Conservation (phyloP, 306 rosid genomes). For the Spatholobus suberectus region DNA sequence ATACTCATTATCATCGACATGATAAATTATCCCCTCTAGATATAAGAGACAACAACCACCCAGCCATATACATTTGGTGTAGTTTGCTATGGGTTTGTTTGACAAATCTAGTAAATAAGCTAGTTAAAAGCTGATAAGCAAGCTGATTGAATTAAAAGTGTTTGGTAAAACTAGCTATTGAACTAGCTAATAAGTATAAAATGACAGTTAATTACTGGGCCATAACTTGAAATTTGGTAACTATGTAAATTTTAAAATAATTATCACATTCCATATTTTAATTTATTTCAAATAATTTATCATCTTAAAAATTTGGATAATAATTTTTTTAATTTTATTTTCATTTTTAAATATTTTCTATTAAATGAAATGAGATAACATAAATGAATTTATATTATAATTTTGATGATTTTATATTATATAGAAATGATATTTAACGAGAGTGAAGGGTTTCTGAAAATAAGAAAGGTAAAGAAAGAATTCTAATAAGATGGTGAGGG, state of each 20-base stretch:
- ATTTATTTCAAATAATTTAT: neutral
- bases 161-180: neutral
- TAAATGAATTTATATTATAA: neutral
- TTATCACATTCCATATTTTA: neutral
- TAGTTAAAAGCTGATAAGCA: neutral
- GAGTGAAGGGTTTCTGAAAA: neutral
- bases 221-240: neutral
- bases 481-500: neutral
- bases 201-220: neutral
- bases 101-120: neutral
- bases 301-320: neutral
- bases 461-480: neutral
- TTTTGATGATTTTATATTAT: neutral
- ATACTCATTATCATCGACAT: slow-evolving; percentile 10
- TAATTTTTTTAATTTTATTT: neutral
- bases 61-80: neutral
- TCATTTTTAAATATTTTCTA: neutral
- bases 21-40: neutral
- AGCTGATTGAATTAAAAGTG: neutral
- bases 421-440: neutral
- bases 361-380: neutral
- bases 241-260: neutral
- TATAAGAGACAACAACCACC: neutral
- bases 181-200: neutral
- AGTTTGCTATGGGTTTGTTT: neutral